Percentiles rank a stretch among this genome's conserved stretches.
Evolutionary conservation across 176 grass and related monocot species (phyloP).

Genomic region (Musa schizocarpa): DNA sequence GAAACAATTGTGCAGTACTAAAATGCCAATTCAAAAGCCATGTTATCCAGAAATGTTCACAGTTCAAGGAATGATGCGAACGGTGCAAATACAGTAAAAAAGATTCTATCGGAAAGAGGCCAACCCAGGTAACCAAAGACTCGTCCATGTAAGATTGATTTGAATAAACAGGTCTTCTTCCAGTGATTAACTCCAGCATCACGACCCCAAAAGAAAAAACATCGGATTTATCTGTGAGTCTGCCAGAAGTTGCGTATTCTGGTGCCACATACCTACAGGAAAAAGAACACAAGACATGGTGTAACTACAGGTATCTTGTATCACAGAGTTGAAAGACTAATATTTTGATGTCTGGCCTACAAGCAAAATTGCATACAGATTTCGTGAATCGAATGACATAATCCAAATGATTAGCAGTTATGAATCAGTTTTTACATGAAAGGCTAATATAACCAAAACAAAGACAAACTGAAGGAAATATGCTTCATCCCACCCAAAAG

Average conservation of each 20-base stretch:
- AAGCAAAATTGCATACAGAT: background rate
- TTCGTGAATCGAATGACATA: background rate
- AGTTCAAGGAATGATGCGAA: background rate
- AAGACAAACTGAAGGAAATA: background rate
- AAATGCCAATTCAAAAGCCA: too few species aligned
- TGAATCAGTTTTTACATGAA: constrained; percentile 3
- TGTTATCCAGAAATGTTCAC: too few species aligned
- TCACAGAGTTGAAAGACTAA: background rate
- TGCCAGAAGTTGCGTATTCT: constrained; percentile 66
- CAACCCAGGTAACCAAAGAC: constrained; percentile 62
- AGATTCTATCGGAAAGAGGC: background rate
- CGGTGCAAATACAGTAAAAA: background rate
- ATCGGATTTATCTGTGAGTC: constrained; percentile 63
- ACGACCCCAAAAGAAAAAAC: constrained; percentile 87
- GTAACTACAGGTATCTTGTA: background rate
- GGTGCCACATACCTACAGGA: constrained; percentile 60
- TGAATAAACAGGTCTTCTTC: constrained; percentile 48
- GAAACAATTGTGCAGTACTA: too few species aligned
- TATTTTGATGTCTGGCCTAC: background rate
- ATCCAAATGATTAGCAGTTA: background rate
- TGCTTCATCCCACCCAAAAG: constrained; percentile 47
- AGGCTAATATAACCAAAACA: background rate
- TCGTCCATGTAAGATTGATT: constrained; percentile 26
- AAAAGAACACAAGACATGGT: constrained; percentile 4
- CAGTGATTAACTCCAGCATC: constrained; percentile 76